phyloP scores from a whole-genome alignment of 352 stramenopile species.

The Peronospora tabacina region DNA sequence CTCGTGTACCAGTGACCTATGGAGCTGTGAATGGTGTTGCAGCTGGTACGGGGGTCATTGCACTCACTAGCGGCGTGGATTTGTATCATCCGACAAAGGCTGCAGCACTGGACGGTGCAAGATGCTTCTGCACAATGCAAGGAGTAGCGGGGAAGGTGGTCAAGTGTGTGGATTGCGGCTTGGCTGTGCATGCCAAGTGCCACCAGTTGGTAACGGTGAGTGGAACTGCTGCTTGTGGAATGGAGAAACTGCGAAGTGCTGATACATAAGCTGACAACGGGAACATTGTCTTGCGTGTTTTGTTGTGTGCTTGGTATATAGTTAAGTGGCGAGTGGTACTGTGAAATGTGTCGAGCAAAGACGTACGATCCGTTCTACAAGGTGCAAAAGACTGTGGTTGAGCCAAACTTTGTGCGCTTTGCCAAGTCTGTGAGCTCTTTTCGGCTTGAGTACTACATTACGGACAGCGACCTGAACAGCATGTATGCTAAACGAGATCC shows the following conservation, averaged over 20 bases:
- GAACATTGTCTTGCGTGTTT: slow-evolving; percentile 2
- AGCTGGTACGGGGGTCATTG: slow-evolving; percentile 16
- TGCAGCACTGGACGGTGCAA: slow-evolving; percentile 31
- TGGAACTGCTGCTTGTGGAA: neutral
- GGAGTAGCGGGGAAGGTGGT: slow-evolving; percentile 35
- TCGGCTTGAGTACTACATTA: slow-evolving; percentile 60
- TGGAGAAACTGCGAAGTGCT: neutral
- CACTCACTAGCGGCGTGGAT: slow-evolving; percentile 27
- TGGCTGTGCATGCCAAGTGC: slow-evolving; percentile 73
- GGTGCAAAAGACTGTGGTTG: slow-evolving; percentile 49
- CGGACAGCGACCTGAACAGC: slow-evolving; percentile 64
- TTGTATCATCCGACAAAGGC: slow-evolving; percentile 29
- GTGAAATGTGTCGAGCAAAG: slow-evolving; percentile 57
- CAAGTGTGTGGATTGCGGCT: slow-evolving; percentile 40
- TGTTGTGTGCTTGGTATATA: slow-evolving; percentile 16
- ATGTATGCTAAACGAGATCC: slow-evolving; percentile 52
- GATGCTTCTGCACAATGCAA: slow-evolving; percentile 52
- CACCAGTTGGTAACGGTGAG: slow-evolving; percentile 56
- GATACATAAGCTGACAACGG: neutral
- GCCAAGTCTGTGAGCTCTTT: slow-evolving; percentile 37
- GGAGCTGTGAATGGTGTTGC: slow-evolving; percentile 1
- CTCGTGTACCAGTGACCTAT: slow-evolving; percentile 6
- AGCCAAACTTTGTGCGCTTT: slow-evolving; percentile 60
- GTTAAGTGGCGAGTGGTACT: slow-evolving; percentile 55
- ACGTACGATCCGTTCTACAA: slow-evolving; percentile 66